phyloP scores from a whole-genome alignment of 2,329 filamentous ascomycete species.

The Xylaria sp. region DNA sequence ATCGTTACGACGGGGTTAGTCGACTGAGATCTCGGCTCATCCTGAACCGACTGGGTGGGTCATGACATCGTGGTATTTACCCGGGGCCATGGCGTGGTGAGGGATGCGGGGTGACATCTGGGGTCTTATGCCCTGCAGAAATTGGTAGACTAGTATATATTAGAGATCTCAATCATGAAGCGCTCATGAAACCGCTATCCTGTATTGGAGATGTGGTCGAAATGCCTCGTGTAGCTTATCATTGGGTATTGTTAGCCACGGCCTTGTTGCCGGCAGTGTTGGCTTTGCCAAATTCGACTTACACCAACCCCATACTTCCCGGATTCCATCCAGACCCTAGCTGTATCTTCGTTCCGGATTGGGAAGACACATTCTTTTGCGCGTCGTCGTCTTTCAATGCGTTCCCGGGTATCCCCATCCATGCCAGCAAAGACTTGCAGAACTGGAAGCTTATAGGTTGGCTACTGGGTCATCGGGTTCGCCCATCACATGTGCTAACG shows the following conservation, averaged over 20 bases:
- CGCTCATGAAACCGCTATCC: not conserved
- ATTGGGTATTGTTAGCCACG: conserved; percentile 3
- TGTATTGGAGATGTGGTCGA: not conserved
- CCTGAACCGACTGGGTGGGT: conserved; percentile 14
- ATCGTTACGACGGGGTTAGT: not conserved
- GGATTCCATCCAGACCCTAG: conserved; percentile 54
- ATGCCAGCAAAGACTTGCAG: conserved; percentile 50
- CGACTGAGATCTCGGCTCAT: conserved; percentile 8
- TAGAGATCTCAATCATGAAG: not conserved
- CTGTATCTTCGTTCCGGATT: conserved; percentile 47
- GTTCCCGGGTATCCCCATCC: conserved; percentile 52
- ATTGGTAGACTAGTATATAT: not conserved
- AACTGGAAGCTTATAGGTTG: conserved; percentile 46
- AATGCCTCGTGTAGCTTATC: not conserved
- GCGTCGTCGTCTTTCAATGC: conserved; percentile 51
- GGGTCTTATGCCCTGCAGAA: not conserved
- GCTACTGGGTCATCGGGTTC: not conserved
- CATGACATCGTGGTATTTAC: conserved; percentile 7
- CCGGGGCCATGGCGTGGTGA: conserved; percentile 6
- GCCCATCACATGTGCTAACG: not conserved
- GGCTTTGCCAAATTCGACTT: conserved; percentile 36
- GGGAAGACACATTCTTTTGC: conserved; percentile 50
- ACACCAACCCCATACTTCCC: conserved; percentile 51
- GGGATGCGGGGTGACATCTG: conserved; percentile 20
- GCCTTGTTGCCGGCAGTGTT: conserved; percentile 8